Conservation (phyloP, 2,329 filamentous ascomycete species). For the Alternaria metachromatica region DNA sequence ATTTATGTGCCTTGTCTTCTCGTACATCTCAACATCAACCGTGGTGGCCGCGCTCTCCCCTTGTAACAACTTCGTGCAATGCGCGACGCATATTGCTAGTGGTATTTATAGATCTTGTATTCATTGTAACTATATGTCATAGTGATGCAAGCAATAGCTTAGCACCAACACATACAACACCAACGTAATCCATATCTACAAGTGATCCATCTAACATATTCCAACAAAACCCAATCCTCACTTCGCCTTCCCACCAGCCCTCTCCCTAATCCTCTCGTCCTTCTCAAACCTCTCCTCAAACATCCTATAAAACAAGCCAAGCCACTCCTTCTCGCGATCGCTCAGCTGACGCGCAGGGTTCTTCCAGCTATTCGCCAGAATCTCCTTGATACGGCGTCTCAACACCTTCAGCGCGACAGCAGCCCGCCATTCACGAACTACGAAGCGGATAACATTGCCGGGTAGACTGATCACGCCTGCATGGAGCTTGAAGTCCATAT, state of each 20-base stretch:
- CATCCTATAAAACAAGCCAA: conserved; percentile 44
- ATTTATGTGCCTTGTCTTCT: not conserved
- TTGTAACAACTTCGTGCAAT: not conserved
- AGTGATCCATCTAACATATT: not conserved
- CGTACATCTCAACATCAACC: not conserved
- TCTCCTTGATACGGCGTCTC: conserved; percentile 74
- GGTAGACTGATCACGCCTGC: conserved; percentile 87
- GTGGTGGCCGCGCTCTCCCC: not conserved
- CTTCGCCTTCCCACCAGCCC: conserved; percentile 37
- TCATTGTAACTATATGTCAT: not conserved
- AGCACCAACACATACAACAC: not conserved
- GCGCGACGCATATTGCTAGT: not conserved
- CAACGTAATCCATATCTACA: not conserved
- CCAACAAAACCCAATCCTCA: not conserved
- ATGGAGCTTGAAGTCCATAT: conserved; percentile 89
- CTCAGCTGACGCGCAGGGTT: conserved; percentile 50
- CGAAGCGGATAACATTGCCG: conserved; percentile 83
- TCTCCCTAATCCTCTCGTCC: conserved; percentile 42
- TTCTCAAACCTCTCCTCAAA: conserved; percentile 41
- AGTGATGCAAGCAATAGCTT: not conserved
- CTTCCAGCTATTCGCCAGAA: conserved; percentile 75
- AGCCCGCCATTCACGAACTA: conserved; percentile 85
- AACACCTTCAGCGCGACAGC: conserved; percentile 88
- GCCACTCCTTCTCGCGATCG: conserved; percentile 52
- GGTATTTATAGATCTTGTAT: not conserved